Percentiles rank a stretch among this genome's conserved stretches.
These are phyloP conservation scores for Antitrichia curtipendula DNA, from an alignment of 225 moss, liverwort and hornwort genomes.

Conservation along the genomic window DNA sequence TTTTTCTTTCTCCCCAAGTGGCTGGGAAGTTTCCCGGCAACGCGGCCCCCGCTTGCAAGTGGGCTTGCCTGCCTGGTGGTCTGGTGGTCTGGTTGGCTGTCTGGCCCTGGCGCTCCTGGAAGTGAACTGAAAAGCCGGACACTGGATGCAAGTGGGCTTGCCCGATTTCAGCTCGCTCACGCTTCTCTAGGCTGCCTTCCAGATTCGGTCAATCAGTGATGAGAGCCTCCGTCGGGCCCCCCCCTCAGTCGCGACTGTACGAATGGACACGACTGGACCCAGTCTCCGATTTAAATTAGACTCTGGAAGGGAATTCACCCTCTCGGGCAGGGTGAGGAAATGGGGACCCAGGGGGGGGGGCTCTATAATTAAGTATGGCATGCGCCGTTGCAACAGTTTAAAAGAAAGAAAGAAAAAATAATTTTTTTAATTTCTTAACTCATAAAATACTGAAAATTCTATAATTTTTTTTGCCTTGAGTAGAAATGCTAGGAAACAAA, in stretches of 20 bases:
- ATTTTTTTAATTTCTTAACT: too few relatives aligned
- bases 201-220: constrained; percentile 3
- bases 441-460: too few relatives aligned
- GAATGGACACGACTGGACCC: neutral
- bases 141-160: neutral
- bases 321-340: too few relatives aligned
- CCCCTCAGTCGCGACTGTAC: neutral
- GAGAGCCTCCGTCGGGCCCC: too few relatives aligned
- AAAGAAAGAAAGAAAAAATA: too few relatives aligned
- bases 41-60: neutral
- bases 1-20: neutral
- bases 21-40: neutral
- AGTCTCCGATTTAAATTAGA: too few relatives aligned
- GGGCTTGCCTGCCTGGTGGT: neutral
- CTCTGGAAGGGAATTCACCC: too few relatives aligned
- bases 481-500: too few relatives aligned
- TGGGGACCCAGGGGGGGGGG: too few relatives aligned
- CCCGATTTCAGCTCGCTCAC: neutral
- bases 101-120: neutral
- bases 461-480: too few relatives aligned
- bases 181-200: neutral
- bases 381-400: too few relatives aligned
- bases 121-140: neutral
- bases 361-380: too few relatives aligned
- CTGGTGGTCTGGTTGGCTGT: neutral